A percentile compares a stretch with the other conserved stretches of the same genome.
Evolutionary conservation across 768 basidiomycete genomes (phyloP).

Genomic region (Mycena maculata): DNA sequence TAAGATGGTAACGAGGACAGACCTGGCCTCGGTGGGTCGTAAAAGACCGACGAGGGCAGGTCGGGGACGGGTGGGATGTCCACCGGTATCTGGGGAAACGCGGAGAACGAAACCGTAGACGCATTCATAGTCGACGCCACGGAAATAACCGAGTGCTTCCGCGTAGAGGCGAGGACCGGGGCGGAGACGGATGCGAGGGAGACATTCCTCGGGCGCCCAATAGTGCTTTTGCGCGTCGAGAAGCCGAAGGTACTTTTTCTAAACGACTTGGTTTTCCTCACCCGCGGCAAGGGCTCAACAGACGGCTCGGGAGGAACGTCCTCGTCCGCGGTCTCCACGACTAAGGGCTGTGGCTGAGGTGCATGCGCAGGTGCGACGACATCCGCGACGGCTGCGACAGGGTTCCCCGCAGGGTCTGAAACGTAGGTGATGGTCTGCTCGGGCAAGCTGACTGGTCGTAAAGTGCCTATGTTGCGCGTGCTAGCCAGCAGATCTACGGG

Average conservation of each 20-base stretch:
- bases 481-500: conserved; percentile 7
- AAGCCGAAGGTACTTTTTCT: conserved; percentile 11
- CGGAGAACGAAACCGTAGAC: conserved; percentile 29
- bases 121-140: conserved; percentile 25
- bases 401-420: background rate
- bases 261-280: conserved; percentile 7
- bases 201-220: background rate
- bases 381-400: background rate
- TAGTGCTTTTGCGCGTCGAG: conserved; percentile 10
- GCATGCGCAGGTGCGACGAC: background rate
- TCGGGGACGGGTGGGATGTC: conserved; percentile 15
- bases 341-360: background rate
- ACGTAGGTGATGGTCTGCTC: background rate
- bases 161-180: background rate
- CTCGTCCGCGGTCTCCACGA: background rate
- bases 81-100: conserved; percentile 26
- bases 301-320: background rate
- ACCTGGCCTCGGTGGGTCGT: background rate
- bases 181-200: conserved; percentile 23
- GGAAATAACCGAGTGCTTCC: conserved; percentile 21
- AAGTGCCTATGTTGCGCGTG: conserved; percentile 5
- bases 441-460: conserved; percentile 12
- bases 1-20: conserved; percentile 6
- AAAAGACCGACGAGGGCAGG: conserved; percentile 6
- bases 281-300: background rate